Conservation (phyloP, 306 rosid species). For the Prunus padus region DNA sequence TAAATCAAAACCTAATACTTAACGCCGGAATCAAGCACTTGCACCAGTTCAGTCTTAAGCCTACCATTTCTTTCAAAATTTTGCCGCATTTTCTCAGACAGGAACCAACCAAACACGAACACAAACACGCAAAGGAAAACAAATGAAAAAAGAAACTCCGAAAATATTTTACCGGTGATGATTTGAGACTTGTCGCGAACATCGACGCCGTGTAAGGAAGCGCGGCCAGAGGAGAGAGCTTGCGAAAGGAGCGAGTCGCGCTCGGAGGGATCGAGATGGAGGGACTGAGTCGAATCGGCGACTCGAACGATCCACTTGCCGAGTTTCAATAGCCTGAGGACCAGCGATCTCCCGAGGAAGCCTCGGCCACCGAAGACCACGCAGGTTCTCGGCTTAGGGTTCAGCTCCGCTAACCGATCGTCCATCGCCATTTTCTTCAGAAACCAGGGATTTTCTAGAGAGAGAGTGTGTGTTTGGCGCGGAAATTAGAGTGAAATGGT, state of each 20-base stretch:
- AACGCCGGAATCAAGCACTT: background rate
- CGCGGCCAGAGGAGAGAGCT: constrained; percentile 67
- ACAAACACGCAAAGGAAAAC: constrained; percentile 1
- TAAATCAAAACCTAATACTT: background rate
- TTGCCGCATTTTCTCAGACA: background rate
- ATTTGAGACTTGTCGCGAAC: constrained; percentile 51
- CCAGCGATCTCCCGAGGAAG: constrained; percentile 73
- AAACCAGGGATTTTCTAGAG: constrained; percentile 9
- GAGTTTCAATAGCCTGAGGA: constrained; percentile 50
- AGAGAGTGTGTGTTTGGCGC: constrained; percentile 25
- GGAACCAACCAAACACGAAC: constrained; percentile 7
- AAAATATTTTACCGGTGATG: constrained; percentile 39
- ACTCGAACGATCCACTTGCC: constrained; percentile 76
- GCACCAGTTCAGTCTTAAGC: background rate
- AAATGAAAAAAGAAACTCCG: background rate
- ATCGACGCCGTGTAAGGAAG: constrained; percentile 60
- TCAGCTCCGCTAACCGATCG: constrained; percentile 54
- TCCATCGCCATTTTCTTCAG: constrained; percentile 47
- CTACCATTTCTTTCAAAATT: background rate
- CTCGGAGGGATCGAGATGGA: constrained; percentile 48
- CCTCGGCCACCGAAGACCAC: constrained; percentile 81
- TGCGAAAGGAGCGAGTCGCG: constrained; percentile 47
- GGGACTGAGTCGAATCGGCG: constrained; percentile 66
- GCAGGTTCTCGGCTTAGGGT: constrained; percentile 62
- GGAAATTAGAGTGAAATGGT: constrained; percentile 17